Base-by-base conservation (phyloP, 1,139 yeast genomes). In the Kodamaea derodonti region DNA sequence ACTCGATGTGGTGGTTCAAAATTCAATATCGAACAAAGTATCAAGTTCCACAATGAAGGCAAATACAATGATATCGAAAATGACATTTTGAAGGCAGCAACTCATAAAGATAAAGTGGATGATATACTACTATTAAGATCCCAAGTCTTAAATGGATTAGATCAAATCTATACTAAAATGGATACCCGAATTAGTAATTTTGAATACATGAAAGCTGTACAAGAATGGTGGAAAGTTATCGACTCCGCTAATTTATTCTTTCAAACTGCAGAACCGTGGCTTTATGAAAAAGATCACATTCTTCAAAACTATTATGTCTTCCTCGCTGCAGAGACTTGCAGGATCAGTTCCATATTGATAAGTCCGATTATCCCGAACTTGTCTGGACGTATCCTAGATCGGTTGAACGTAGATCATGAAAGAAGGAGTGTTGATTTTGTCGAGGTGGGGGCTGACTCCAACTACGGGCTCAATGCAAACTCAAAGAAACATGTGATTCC, bases 311-410 rank as follows among this genome's bases (percentile, higher is more conserved):
- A 69, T 32, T 71, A 78, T 11, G 76, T 88, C 2, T 78, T 72
- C 41, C 54, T 75, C 16, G 84, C 86, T 1, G 74, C 85, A 10
- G 97, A 92, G 48, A 71, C 80, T 1, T 69, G 80, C 12, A 70
- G 98, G 40, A 72, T 86, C 0, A 54, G 76, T 12, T 71, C 92
- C 0, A 77, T 92, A 10, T 53, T 85, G 26, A 66, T 84, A 18
- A 76, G 72, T 39, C 87, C 96, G 1, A 66, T 90, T 18, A 76
- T 85, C 31, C 97, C 97, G 0, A 60, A 62, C 2, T 63, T 86
- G 32, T 59, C 95, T 0, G 43, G 49, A 0, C 58, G 61, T 20
- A 61, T 87, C n/a, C 63, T 92, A 27, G 82, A 83, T 48, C 65
- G 88, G 36, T 56, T 92, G 29, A 74, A 66, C 7, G 88, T 86